A percentile compares a stretch with the other conserved stretches of the same genome.
Conservation (phyloP, 179 eudicot species). For the Drosera spatulata region DNA sequence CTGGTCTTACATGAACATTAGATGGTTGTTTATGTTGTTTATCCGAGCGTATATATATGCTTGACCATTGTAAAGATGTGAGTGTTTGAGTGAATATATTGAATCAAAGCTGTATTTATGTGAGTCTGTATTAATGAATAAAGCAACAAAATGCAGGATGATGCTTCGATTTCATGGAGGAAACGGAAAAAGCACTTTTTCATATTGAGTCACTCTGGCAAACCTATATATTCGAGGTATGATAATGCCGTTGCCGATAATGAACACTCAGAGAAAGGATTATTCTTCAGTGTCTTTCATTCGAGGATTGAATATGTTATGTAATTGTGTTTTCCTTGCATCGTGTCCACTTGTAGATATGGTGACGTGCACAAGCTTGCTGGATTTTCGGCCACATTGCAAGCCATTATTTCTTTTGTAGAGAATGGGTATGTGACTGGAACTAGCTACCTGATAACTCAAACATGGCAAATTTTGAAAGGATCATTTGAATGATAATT, state of each 20-base stretch:
- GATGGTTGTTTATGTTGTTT: not conserved
- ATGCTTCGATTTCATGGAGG: slow-evolving; percentile 90
- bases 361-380: slow-evolving; percentile 97
- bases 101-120: not conserved
- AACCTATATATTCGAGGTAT: slow-evolving; percentile 95
- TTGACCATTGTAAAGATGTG: not conserved
- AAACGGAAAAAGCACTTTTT: slow-evolving; percentile 85
- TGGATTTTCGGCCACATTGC: slow-evolving; percentile 94
- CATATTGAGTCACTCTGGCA: slow-evolving; percentile 83
- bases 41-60: not conserved
- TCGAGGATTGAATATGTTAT: not conserved
- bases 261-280: not conserved
- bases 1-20: not conserved
- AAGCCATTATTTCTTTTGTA: slow-evolving; percentile 92
- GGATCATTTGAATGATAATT: not conserved
- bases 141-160: slow-evolving; percentile 52
- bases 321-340: not conserved
- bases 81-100: not conserved
- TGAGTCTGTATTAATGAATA: slow-evolving; percentile 1
- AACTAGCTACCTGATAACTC: not conserved
- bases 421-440: slow-evolving; percentile 62
- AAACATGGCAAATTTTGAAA: no score
- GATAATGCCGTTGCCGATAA: slow-evolving; percentile 5
- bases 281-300: not conserved
- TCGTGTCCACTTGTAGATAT: slow-evolving; percentile 30